These are phyloP conservation scores for Chondrostereum purpureum DNA, from an alignment of 1,284 basidiomycete species.

Conservation along the genomic window DNA sequence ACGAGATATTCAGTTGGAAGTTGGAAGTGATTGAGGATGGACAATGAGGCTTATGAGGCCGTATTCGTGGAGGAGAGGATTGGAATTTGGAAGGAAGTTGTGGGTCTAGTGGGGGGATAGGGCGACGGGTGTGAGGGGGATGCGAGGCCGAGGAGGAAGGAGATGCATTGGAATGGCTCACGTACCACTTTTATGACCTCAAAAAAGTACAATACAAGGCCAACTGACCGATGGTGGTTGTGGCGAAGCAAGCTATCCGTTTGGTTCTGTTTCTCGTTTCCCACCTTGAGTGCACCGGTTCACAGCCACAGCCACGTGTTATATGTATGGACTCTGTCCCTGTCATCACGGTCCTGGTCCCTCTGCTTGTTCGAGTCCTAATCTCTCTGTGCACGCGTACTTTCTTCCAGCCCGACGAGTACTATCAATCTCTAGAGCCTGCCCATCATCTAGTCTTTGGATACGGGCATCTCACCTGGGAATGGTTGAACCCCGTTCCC, in stretches of 20 bases:
- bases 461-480: conserved; percentile 93
- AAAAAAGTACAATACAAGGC: too few relatives aligned
- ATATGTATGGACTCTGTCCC: too few relatives aligned
- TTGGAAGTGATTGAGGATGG: conserved; percentile 28
- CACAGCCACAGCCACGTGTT: neutral
- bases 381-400: conserved; percentile 73
- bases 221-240: neutral
- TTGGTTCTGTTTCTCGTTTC: neutral
- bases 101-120: conserved; percentile 34
- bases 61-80: conserved; percentile 20
- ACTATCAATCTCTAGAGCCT: conserved; percentile 91
- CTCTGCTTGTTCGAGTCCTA: conserved; percentile 43
- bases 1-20: conserved; percentile 33
- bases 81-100: conserved; percentile 27
- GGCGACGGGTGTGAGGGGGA: conserved; percentile 37
- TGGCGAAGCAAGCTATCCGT: neutral
- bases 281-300: neutral
- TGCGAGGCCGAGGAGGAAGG: conserved; percentile 34
- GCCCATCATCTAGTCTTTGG: conserved; percentile 88
- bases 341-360: conserved; percentile 13
- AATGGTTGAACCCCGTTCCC: conserved; percentile 75
- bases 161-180: conserved; percentile 16
- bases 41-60: too few relatives aligned
- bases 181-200: neutral
- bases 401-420: conserved; percentile 98